Evolutionary conservation across 106 monocot species (phyloP), one percentile per base, ranked within the genome.

Genomic region (Platanthera guangdongensis): DNA sequence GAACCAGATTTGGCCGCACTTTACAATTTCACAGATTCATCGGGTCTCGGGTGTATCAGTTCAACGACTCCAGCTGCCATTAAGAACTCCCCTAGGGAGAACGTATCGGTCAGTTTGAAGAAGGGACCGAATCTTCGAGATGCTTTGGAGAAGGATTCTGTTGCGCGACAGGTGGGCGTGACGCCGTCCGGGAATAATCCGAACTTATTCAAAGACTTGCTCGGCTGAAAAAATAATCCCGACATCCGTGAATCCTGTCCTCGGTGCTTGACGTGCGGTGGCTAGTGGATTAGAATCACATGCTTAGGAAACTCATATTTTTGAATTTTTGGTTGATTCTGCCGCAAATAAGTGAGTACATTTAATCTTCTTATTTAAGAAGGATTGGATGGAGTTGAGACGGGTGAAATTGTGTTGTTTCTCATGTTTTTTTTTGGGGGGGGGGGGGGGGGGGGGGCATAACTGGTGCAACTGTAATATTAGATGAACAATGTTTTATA

Each of bases 101-200:
- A 65, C 18, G 76, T 14, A 65, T 48, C 50, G 39, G 54, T 50
- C 3, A 21, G 81, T 5, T 25, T 70, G 47, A 91, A 86, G 82
- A 94, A 94, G 76, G 97, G 97, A 46, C 94, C 91, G 19, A 91
- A 86, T 59, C 65, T 52, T 10, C 82, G 87, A 64, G 94, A 89
- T 39, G 83, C 94, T 1, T 81, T 92, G 72, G 89, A 92, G 77
- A 97, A 94, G 78, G 87, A 94, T 82, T 91, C 91, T 7, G 77
- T 83, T 6, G 87, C 91, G 8, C 84, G 94, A 51, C 93, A 97
- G 80, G 86, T 97, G 6, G 97, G 97, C 9, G 91, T 97, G 45
- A 89, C 87, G 6, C 97, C 91, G 16, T 84, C 97, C 8, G 87
- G 85, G 32, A 89, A 86, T 53, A 97, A 97, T 51, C 97, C 94